A percentile compares a stretch with the other conserved stretches of the same genome.
Evolutionary conservation across 2,329 filamentous ascomycete species (phyloP).

Genomic region (Aureobasidium sp.): DNA sequence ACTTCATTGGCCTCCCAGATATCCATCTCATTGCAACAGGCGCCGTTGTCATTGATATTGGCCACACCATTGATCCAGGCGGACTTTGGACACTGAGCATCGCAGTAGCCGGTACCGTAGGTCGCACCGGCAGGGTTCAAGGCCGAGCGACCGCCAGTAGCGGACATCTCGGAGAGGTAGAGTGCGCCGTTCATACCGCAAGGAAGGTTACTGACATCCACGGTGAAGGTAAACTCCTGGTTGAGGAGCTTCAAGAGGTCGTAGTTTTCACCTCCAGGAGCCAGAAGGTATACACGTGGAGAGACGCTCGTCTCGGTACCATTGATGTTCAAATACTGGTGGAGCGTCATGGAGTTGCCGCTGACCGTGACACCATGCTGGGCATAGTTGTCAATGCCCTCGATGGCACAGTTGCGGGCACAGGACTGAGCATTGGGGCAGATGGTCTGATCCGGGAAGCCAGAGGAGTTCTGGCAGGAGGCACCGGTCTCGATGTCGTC

Average conservation of each 20-base stretch:
- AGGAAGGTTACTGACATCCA: constrained; percentile 59
- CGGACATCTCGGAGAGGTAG: constrained; percentile 57
- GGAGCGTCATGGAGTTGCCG: constrained; percentile 43
- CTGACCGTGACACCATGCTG: constrained; percentile 48
- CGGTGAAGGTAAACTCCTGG: constrained; percentile 65
- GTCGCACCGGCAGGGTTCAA: constrained; percentile 45
- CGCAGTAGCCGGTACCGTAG: constrained; percentile 53
- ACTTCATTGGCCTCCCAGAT: constrained; percentile 64
- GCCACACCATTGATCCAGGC: constrained; percentile 26
- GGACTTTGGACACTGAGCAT: constrained; percentile 35
- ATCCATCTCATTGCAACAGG: constrained; percentile 63
- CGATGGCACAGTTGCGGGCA: constrained; percentile 50
- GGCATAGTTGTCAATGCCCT: constrained; percentile 47
- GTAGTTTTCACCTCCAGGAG: constrained; percentile 51
- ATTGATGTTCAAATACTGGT: constrained; percentile 34
- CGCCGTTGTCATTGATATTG: constrained; percentile 47
- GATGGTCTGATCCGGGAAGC: constrained; percentile 33
- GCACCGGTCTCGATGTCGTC: constrained; percentile 31
- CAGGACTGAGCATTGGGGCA: constrained; percentile 46
- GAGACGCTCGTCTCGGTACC: constrained; percentile 30
- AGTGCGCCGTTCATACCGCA: constrained; percentile 67
- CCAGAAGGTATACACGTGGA: constrained; percentile 59
- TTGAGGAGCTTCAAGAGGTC: constrained; percentile 58
- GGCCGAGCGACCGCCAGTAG: constrained; percentile 48
- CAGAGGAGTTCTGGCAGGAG: constrained; percentile 30